Percentiles rank a stretch among this genome's conserved stretches.
These are phyloP conservation scores for Pseudocercospora macadamiae DNA, from an alignment of 2,329 filamentous ascomycete genomes.

Conservation along the genomic window DNA sequence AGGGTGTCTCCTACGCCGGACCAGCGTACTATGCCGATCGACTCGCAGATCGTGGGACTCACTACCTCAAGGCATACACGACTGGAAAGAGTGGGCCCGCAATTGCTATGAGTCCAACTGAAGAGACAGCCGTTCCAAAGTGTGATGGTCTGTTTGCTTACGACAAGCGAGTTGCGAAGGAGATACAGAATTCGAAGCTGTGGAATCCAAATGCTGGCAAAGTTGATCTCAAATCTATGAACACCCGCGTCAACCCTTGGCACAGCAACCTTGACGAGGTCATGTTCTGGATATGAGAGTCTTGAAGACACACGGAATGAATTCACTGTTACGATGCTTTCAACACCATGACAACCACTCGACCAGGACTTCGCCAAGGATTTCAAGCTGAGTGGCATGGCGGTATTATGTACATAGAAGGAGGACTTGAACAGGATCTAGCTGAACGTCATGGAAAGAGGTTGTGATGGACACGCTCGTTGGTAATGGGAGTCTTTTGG, in stretches of 20 bases:
- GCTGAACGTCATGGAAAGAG: no score
- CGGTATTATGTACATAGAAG: no score
- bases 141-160: not conserved
- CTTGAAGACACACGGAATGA: no score
- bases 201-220: not conserved
- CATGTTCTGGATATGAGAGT: conserved; percentile 12
- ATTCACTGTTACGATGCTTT: not conserved
- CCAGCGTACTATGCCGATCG: conserved; percentile 46
- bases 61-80: conserved; percentile 28
- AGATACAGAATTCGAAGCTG: not conserved
- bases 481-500: no score
- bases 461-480: no score
- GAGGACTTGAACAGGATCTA: no score
- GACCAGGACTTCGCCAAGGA: no score
- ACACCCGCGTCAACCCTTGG: conserved; percentile 2
- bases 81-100: not conserved
- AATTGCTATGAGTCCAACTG: not conserved
- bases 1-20: conserved; percentile 40
- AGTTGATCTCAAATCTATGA: not conserved
- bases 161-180: not conserved
- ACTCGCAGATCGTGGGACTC: conserved; percentile 42
- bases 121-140: not conserved
- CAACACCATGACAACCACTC: no score
- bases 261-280: not conserved
- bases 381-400: no score